Base-by-base conservation (phyloP, 2,329 filamentous ascomycete species). In the Arthrobotrys musiformis region DNA sequence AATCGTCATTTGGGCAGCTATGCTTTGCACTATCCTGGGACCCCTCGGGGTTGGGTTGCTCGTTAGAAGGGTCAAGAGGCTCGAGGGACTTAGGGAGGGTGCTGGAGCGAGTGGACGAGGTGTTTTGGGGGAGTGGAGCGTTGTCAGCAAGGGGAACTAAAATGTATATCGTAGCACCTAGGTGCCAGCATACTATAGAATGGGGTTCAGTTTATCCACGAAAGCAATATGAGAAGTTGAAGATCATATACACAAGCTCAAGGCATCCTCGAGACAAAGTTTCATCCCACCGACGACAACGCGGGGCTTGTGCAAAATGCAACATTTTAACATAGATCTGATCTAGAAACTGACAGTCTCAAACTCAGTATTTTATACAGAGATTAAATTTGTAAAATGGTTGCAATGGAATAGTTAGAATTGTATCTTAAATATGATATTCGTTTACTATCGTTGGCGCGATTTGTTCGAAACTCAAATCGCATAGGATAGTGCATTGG, bases 1-100 rank as follows among this genome's bases (percentile, higher is more conserved):
- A 2, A 83, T 88, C 0, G 85, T 87, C 0, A 86, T 87, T 0
- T 89, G 86, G 87, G 87, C 86, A 0, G 87, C 88, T 6, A 83
- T 88, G 0, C 80, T 89, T 0, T 88, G 87, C 79, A 89, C 87
- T 0, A 81, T 88, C 13, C 67, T 87, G 5, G 87, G 87, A 0
- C 87, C 87, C 0, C 80, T 89, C 0, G 82, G 82, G 9, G 86
- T 88, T 1, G 87, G 87, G 0, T 67, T 86, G 0, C 82, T 87
- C 3, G 86, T 87, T 1, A 84, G 66, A 37, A 56, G 79, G 26
- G 79, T 80, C 2, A 79, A 80, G 46, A 22, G 22, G 13, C 52
- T 77, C 61, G 37, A 78, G 67, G 52, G 37, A 13, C 11, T 61
- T 40, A 70, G 42, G 4, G 28, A 50, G 2, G 56, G 46, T 8